Evolutionary conservation across 2,329 filamentous ascomycete genomes (phyloP), one percentile per base, ranked within the genome.

Genomic region (Davidsoniella neocaledoniae): DNA sequence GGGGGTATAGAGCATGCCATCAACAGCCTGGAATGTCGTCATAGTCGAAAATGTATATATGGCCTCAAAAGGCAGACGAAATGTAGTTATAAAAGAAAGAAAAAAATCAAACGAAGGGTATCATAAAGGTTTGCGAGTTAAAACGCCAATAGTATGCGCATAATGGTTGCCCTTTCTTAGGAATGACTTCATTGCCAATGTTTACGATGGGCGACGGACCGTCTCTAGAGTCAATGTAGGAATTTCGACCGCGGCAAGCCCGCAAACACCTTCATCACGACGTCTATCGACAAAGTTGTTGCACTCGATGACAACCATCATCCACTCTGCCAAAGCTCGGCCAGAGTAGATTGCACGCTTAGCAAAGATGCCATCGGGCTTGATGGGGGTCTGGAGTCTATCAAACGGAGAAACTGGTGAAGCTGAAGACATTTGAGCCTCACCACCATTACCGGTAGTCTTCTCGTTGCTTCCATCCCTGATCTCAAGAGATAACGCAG

Each of bases 221-320:
- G 65, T 65, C 48, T 69, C 67, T 1, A 69, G 62, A 12, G 60
- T 61, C 2, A 70, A 61, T 16, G 61, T 57, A 1, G 66, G 68
- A 2, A 70, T 65, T 62, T 90, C 84, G 40, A 90, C 77, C 41
- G 80, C 76, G 56, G 67, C 70, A 53, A 86, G 73, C 0, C 68
- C 68, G 2, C 75, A 70, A 8, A 87, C 75, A 42, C 84, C 84
- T 60, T 91, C 85, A 43, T 78, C 77, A 47, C 79, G 78, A 49
- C 85, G 73, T 43, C 84, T 71, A 52, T 90, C 83, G 29, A 86
- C 77, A 62, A 90, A 91, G 58, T 78, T 84, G 64, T 88, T 86
- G 66, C 79, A 86, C 61, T 91, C 85, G 50, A 76, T 74, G 14
- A 87, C 77, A 17, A 90, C 74, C 16, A 84, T 67, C 17, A 72